Evolutionary conservation across 139 green algal species (phyloP), one percentile per base, ranked within the genome.

Genomic region (Coelastrella sp.): DNA sequence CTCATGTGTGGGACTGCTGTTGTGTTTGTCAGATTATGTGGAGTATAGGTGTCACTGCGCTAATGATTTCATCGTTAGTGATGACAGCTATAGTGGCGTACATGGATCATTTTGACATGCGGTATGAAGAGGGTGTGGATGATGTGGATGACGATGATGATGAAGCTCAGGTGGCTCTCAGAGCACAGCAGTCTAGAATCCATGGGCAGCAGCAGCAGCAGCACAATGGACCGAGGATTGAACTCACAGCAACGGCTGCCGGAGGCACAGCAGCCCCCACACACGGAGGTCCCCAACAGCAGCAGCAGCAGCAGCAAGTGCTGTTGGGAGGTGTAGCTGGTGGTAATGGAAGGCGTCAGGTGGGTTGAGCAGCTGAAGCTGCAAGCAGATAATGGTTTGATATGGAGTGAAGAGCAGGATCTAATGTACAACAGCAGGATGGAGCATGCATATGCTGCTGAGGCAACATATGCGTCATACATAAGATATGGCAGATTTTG

Each of bases 41-140:
- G 78, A 66, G 38, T 19, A 63, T 84, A 11, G 78, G 78, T 15
- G 23, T 30, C 23, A 84, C 78, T 5, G 60, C 60, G 4, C 60
- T 84, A 27, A 30, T 84, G 41, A 43, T 74, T n/a, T 40, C 27
- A 27, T 63, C 35, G 7, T 4, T 84, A 4, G 38, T 69, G 40
- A 84, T 75, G 62, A 84, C 78, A 45, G 37, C 62, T 2, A n/a
- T 84, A n/a, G 34, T 84, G 5, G 78, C 62, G 9, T 84, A 84
- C 78, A 75, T 84, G 60, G 78, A 83, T 17, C 59, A 83, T 35
- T 83, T 83, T 74, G 76, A 83, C 76, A 73, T 71, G 57, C 2
- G 25, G 11, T 73, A 4, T n/a, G n/a, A n/a, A n/a, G n/a, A n/a
- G n/a, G n/a, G n/a, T n/a, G n/a, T n/a, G 5, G 25, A 32, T 21